A percentile compares a stretch with the other conserved stretches of the same genome.
These are phyloP conservation scores for Monosporascus sp. DNA, from an alignment of 2,329 filamentous ascomycete species.

Conservation along the genomic window DNA sequence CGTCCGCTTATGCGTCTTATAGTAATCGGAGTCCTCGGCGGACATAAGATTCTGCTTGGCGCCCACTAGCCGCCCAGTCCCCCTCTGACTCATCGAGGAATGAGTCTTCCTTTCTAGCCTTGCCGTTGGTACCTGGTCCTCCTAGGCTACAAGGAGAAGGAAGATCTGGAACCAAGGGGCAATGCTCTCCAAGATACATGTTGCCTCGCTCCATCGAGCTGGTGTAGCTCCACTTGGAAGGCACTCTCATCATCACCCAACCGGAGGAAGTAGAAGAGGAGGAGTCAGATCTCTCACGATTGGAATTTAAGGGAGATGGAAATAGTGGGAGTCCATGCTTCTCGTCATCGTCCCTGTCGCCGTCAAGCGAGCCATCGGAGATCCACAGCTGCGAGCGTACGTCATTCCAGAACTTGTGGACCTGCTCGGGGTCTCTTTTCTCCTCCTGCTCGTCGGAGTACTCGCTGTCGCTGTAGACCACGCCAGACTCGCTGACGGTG, in stretches of 20 bases:
- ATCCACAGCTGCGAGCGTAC: background rate
- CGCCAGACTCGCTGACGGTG: background rate
- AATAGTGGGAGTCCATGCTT: background rate
- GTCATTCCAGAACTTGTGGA: background rate
- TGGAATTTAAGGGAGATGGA: background rate
- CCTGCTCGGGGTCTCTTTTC: background rate
- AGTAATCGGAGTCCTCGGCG: background rate
- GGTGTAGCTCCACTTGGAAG: constrained; percentile 1
- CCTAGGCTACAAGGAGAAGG: background rate
- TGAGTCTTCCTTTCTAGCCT: background rate
- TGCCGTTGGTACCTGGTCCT: background rate
- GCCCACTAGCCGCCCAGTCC: background rate
- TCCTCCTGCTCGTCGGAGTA: background rate
- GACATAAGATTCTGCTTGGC: background rate
- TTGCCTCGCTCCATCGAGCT: background rate
- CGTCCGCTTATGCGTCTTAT: background rate
- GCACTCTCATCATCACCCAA: background rate
- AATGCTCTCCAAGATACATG: constrained; percentile 2
- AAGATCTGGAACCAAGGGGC: background rate
- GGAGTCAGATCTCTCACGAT: background rate
- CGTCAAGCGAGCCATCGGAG: background rate
- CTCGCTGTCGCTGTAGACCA: background rate
- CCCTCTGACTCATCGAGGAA: background rate
- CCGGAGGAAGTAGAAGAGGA: background rate
- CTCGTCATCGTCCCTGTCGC: background rate